Conservation (phyloP, 352 stramenopile genomes). For the Globisporangium irregulare region DNA sequence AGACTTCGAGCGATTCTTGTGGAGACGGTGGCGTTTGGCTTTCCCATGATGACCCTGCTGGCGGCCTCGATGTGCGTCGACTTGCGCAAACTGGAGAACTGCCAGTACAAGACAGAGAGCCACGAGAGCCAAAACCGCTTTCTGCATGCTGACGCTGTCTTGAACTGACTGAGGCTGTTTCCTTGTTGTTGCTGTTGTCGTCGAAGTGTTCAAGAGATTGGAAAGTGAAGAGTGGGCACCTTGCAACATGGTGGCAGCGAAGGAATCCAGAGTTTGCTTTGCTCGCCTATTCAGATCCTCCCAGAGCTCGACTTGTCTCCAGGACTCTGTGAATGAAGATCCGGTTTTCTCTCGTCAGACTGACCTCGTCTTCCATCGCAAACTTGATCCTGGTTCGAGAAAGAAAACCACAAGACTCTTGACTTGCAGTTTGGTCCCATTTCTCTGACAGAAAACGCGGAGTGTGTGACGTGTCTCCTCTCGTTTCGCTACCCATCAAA, state of each 20-base stretch:
- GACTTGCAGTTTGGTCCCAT: too few relatives aligned
- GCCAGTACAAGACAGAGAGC: slow-evolving; percentile 2
- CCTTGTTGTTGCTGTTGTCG: not conserved
- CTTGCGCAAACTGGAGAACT: not conserved
- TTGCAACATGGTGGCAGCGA: not conserved
- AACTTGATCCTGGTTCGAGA: not conserved
- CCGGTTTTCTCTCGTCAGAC: not conserved
- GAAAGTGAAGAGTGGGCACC: not conserved
- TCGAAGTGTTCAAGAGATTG: not conserved
- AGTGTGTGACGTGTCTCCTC: not conserved
- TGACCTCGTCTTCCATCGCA: not conserved
- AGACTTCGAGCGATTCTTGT: not conserved
- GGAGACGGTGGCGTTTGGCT: not conserved
- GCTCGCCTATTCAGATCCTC: not conserved
- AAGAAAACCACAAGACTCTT: not conserved
- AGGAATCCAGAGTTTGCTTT: not conserved
- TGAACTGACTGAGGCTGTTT: not conserved
- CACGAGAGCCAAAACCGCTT: not conserved
- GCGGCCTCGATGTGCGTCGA: not conserved
- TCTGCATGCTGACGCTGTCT: not conserved
- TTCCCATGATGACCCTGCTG: not conserved
- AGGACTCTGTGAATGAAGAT: not conserved
- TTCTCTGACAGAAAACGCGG: too few relatives aligned
- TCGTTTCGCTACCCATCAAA: not conserved
- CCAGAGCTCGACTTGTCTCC: not conserved